Percentiles rank a stretch among this genome's conserved stretches.
Evolutionary conservation across 2,329 filamentous ascomycete species (phyloP).

Genomic region (Ascochyta fabae): DNA sequence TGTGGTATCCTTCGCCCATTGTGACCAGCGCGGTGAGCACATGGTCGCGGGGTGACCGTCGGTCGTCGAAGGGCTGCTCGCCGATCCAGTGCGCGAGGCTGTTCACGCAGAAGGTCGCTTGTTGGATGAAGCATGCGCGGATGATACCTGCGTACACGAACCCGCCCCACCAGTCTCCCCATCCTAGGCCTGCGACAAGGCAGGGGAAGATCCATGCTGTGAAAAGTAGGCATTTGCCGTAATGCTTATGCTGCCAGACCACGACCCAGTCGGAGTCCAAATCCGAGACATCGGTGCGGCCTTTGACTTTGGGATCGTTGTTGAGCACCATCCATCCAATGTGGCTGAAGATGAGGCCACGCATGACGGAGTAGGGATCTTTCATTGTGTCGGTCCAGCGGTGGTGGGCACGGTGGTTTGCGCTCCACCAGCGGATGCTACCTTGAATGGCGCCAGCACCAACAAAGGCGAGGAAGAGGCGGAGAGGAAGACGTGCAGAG

Average conservation of each 20-base stretch:
- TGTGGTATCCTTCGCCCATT: constrained; percentile 52
- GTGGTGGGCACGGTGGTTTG: constrained; percentile 58
- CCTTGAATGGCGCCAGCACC: constrained; percentile 57
- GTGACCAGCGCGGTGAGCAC: constrained; percentile 49
- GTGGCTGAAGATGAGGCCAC: constrained; percentile 56
- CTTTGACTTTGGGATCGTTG: constrained; percentile 57
- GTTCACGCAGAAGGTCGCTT: constrained; percentile 61
- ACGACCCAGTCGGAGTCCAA: constrained; percentile 58
- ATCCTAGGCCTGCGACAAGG: constrained; percentile 54
- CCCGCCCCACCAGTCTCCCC: constrained; percentile 57
- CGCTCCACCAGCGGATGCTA: constrained; percentile 56
- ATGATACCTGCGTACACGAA: constrained; percentile 58
- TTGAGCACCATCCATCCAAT: constrained; percentile 60
- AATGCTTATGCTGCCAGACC: constrained; percentile 56
- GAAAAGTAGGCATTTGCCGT: constrained; percentile 52
- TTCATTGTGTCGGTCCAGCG: constrained; percentile 59
- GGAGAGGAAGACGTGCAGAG: constrained; percentile 51
- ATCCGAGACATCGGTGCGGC: constrained; percentile 58
- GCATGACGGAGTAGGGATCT: constrained; percentile 57
- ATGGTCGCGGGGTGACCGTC: constrained; percentile 47
- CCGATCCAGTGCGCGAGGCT: constrained; percentile 61
- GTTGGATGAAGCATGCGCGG: constrained; percentile 57
- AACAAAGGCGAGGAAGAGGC: constrained; percentile 55
- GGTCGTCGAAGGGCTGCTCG: constrained; percentile 51
- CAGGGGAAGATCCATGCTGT: constrained; percentile 54